Conservation (phyloP, 1,284 basidiomycete species). For the Cutaneotrichosporon curvatum region DNA sequence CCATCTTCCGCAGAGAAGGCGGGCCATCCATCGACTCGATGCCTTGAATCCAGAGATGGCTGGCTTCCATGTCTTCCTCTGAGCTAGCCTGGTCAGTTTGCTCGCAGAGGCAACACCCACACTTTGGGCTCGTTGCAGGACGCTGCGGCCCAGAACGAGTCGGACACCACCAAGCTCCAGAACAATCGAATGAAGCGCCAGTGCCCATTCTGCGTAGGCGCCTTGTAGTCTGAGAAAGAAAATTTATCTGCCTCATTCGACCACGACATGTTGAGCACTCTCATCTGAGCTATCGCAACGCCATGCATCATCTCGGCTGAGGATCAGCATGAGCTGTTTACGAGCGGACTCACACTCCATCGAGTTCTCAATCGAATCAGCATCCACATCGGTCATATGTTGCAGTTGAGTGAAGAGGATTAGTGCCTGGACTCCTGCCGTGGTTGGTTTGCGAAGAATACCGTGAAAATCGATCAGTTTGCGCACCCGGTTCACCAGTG, state of each 20-base stretch:
- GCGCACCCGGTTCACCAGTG: conserved; percentile 25
- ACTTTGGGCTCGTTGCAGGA: conserved; percentile 24
- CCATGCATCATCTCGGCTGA: conserved; percentile 21
- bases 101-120: conserved; percentile 15
- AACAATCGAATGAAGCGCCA: conserved; percentile 13
- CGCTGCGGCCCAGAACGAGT: conserved; percentile 28
- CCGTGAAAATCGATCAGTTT: conserved; percentile 28
- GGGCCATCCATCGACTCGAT: conserved; percentile 14
- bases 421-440: conserved; percentile 32
- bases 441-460: conserved; percentile 22
- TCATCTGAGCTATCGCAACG: conserved; percentile 29
- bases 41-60: conserved; percentile 19
- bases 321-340: not conserved
- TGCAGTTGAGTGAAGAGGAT: conserved; percentile 25
- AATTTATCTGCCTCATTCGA: not conserved
- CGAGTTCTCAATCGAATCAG: conserved; percentile 10
- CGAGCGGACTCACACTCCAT: conserved; percentile 24
- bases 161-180: conserved; percentile 28
- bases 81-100: conserved; percentile 12
- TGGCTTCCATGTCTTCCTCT: conserved; percentile 17
- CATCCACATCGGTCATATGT: conserved; percentile 23
- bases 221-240: no score
- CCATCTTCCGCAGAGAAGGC: conserved; percentile 19
- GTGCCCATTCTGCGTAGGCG: conserved; percentile 4
- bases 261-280: conserved; percentile 27